Conservation (phyloP, 345 rosid species). For the Eucalyptus urophylla region DNA sequence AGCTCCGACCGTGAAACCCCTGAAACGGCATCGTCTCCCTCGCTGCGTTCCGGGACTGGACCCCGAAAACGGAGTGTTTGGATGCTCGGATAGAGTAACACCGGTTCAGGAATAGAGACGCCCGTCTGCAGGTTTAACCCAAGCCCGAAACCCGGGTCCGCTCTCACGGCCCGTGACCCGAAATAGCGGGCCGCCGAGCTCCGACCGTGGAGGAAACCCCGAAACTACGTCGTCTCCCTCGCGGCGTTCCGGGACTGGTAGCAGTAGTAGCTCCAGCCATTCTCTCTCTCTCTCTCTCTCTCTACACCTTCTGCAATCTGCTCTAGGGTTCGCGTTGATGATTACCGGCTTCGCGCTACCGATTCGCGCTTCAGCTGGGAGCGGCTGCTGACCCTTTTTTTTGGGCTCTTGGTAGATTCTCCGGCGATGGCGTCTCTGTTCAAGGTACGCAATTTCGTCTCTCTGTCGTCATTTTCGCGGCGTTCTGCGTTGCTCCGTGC, state of each 20-base stretch:
- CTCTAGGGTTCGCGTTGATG: not conserved
- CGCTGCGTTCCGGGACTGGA: too few relatives aligned
- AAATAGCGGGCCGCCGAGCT: not conserved
- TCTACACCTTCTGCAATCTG: not conserved
- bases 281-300: not conserved
- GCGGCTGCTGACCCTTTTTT: not conserved
- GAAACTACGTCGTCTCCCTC: not conserved
- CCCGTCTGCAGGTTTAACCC: not conserved
- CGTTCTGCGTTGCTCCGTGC: not conserved
- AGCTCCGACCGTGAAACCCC: not conserved
- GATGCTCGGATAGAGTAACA: not conserved
- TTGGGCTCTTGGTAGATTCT: not conserved
- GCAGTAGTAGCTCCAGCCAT: not conserved
- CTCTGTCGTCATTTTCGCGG: not conserved
- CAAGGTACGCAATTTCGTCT: not conserved
- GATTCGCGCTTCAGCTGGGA: not conserved
- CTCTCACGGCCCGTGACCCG: not conserved
- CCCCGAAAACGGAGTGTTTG: not conserved
- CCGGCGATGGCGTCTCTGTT: not conserved
- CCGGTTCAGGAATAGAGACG: not conserved
- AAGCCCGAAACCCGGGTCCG: not conserved
- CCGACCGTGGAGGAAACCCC: not conserved
- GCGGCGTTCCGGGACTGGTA: not conserved
- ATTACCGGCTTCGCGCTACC: not conserved
- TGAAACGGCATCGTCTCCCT: not conserved